Evolutionary conservation across 2,329 filamentous ascomycete species (phyloP), one percentile per base, ranked within the genome.

Genomic region (Cercospora sp.): DNA sequence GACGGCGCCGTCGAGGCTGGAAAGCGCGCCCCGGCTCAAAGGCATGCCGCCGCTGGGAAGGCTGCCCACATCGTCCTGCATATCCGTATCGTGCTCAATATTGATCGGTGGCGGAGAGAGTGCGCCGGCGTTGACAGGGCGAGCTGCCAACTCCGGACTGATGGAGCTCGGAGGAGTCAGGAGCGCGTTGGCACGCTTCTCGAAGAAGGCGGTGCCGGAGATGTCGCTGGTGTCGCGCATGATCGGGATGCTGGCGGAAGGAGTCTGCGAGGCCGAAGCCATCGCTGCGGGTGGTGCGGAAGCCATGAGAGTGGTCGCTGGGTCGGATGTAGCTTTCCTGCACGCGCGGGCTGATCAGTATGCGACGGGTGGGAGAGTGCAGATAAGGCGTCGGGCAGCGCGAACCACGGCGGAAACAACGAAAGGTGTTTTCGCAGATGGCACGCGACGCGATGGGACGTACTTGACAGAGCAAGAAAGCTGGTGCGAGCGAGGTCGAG

Each of bases 141-240:
- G 92, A 68, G 94, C 92, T 75, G 91, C 89, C 73, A 97, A 86
- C 74, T 88, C 90, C 60, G 94, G 94, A 70, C 94, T 97, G 79
- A 97, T 93, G 81, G 94, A 97, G 84, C 94, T 96, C 51, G 94
- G 94, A 78, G 94, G 94, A 79, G 94, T 97, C 71, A 91, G 93
- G 77, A 97, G 88, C 79, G 87, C 84, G 70, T 72, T 75, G 62
- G 73, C 73, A 51, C 69, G 69, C 74, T 76, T 73, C 66, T 75
- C 75, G 68, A 71, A 72, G 60, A 70, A 69, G 64, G 73, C 72
- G 70, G 75, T 73, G 74, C 70, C 72, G 42, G 68, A 69, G 64
- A 72, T 65, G 66, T 70, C 69, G 64, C 60, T 65, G 61, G 51
- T 60, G 69, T 72, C 70, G 72, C 73, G 75, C 60, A 61, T 57